phyloP scores from a whole-genome alignment of 108 stramenopile species.

The Hondaea fermentalgiana region DNA sequence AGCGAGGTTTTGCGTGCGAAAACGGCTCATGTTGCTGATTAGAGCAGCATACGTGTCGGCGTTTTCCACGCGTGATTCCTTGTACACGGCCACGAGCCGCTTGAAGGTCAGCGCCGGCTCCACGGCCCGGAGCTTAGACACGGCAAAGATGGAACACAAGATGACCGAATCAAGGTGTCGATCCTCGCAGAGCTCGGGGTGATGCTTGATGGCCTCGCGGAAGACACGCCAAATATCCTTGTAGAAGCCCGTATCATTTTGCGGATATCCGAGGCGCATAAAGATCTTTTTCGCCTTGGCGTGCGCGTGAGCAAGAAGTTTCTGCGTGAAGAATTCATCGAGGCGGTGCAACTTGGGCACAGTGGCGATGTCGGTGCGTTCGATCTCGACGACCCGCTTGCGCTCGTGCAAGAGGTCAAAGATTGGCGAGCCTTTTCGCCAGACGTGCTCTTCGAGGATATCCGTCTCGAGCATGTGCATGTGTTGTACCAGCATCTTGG shows the following conservation, averaged over 20 bases:
- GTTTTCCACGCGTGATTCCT: not conserved
- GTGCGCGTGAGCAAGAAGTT: not conserved
- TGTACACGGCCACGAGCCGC: not conserved
- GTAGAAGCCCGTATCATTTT: not conserved
- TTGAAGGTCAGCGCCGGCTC: not conserved
- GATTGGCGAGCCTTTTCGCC: not conserved
- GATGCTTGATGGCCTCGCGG: not conserved
- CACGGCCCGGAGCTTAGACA: not conserved
- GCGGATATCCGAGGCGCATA: not conserved
- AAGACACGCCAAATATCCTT: not conserved
- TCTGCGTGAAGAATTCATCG: not conserved
- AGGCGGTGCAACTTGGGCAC: not conserved
- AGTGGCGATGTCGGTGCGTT: not conserved
- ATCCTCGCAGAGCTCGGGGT: not conserved
- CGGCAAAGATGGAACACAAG: not conserved
- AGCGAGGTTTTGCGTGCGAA: not conserved
- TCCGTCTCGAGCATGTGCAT: slow-evolving; percentile 7
- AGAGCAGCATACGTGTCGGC: not conserved
- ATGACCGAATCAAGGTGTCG: not conserved
- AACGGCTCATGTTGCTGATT: not conserved
- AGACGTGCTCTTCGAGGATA: not conserved
- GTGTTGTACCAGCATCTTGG: not conserved
- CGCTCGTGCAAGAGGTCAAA: not conserved
- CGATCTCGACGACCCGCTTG: not conserved
- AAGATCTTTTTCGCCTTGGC: not conserved